Evolutionary conservation across 306 rosid genomes (phyloP).

Genomic region (Corylus avellana): DNA sequence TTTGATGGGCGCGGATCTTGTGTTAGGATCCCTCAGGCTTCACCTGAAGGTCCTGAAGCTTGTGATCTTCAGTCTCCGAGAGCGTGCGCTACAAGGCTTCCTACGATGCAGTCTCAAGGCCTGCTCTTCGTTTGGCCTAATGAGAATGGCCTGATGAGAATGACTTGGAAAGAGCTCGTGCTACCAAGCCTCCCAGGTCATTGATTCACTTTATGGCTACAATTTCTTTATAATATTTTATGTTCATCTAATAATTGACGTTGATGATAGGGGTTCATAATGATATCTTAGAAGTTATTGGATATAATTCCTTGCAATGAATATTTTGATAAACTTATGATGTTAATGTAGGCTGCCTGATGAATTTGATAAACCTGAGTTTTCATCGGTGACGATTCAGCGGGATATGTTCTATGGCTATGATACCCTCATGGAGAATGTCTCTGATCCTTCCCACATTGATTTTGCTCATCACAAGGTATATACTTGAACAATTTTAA

Average conservation of each 20-base stretch:
- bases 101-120: conserved; percentile 88
- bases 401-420: conserved; percentile 98
- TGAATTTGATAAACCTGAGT: conserved; percentile 78
- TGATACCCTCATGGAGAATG: conserved; percentile 98
- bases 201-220: conserved; percentile 21
- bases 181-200: conserved; percentile 80
- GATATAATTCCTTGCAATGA: not conserved
- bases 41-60: conserved; percentile 85
- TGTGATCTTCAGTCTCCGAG: conserved; percentile 74
- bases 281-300: not conserved
- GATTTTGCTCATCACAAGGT: conserved; percentile 99
- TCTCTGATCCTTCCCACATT: conserved; percentile 95
- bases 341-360: conserved; percentile 77
- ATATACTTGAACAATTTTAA: not conserved
- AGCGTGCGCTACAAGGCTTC: conserved; percentile 83
- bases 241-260: conserved; percentile 14
- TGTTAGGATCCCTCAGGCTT: conserved; percentile 82
- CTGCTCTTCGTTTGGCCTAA: conserved; percentile 98
- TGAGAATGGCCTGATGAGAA: conserved; percentile 94
- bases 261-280: conserved; percentile 11
- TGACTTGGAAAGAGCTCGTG: conserved; percentile 90
- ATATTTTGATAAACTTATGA: conserved; percentile 17
- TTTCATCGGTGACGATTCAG: conserved; percentile 91
- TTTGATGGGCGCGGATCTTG: conserved; percentile 88
- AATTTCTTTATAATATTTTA: conserved; percentile 6